Evolutionary conservation across 1,284 basidiomycete species (phyloP), one percentile per base, ranked within the genome.

Genomic region (Neolentinus lepideus): DNA sequence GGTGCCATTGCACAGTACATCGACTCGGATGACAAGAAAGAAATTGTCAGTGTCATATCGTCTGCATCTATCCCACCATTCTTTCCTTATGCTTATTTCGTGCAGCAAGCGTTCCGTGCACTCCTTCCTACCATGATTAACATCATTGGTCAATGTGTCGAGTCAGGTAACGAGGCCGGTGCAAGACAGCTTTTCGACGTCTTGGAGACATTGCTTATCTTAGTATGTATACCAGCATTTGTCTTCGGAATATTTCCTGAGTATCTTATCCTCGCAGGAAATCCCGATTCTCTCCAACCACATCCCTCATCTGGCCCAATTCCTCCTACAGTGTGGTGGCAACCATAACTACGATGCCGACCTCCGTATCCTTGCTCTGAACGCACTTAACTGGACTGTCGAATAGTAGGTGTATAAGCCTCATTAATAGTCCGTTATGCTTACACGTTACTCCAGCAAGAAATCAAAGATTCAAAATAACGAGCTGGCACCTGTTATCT

Each of bases 1-100:
- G 94, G 94, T 60, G 88, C 93, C 61, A 84, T 99, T 52, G 93
- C 95, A 21, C 93, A 96, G 70, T 98, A 94, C 72, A 88, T 99
- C 58, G 92, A 95, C 61, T 66, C 78, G 26, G 92, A 93, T 56
- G 92, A 98, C 67, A 95, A 94, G 73, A 75, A 75, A 46, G 90
- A 95, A 62, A 85, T 99, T 58, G 90, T 92, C 63, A 66, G 88
- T 75, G 6, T 19, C 52, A 36, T 19, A 43, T 14, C 43, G 35
- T 51, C 24, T 52, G 38, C 47, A 25, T 26, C n/a, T 51, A 29
- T 25, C 1, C 52, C 26, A 24, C 43, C 14, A 33, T 14, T 53
- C 21, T 51, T 59, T 14, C 53, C 21, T 51, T 59, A 54, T 56
- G 46, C 59, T 0, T 29, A 46, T 43, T 43, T 14, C 53, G 47